Base-by-base conservation (phyloP, 2,329 filamentous ascomycete species). In the Lasiodiplodia gonubiensis region DNA sequence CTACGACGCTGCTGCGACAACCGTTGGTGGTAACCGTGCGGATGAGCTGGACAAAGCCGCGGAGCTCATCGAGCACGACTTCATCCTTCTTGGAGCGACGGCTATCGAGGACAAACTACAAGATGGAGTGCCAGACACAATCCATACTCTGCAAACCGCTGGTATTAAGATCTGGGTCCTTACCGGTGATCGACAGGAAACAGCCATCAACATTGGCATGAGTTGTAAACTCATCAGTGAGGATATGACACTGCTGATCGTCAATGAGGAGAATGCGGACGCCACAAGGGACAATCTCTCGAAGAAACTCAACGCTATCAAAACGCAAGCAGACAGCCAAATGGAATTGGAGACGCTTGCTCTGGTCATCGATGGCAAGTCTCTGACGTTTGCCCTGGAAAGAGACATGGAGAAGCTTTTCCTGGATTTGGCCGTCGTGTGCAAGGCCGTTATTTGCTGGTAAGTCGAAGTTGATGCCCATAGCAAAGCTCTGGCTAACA, bases 151-250 rank as follows among this genome's bases (percentile, higher is more conserved):
- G 33, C 96, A 99, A 79, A 92, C 94, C 71, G 95, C 96, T 27
- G 94, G 94, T 64, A 98, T 99, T 84, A 99, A 99, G 81, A 90
- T 99, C 66, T 99, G 95, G 95, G 95, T 99, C 23, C 81, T 99
- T 79, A 99, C 95, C 48, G 95, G 95, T 73, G 95, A 99, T 83
- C 89, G 95, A 74, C 96, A 99, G 80, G 95, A 99, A 80, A 99
- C 95, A 33, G 95, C 95, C 67, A 99, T 99, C 86, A 99, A 99
- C 79, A 99, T 99, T 72, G 95, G 96, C 71, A 99, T 99, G 95
- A 97, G 93, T 78, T 99, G 95, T 82, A 98, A 98, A 81, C 86
- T 99, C 60, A 92, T 99, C 69, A 97, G 93, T 72, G 95, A 99
- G 80, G 96, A 99, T 74, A 99, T 99, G 95, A 97, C 95, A 75